phyloP scores from a whole-genome alignment of 805 yeast genomes.

The Kodamaea lidongshanica region DNA sequence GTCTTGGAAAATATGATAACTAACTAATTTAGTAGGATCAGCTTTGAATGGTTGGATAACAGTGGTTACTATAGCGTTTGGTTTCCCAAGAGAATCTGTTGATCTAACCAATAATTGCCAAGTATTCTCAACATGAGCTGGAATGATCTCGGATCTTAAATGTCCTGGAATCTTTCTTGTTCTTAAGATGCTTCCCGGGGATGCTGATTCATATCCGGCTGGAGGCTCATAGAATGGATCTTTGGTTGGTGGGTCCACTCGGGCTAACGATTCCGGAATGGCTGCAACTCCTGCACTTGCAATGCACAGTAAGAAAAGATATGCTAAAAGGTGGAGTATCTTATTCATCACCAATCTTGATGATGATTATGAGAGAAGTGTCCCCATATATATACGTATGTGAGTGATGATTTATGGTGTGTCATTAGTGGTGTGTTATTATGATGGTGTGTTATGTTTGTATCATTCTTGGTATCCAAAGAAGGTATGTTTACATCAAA shows the following conservation, averaged over 20 bases:
- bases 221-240: conserved; percentile 15
- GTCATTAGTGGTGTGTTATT: too few relatives aligned
- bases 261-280: too few relatives aligned
- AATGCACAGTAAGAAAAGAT: too few relatives aligned
- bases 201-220: conserved; percentile 10
- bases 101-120: conserved; percentile 10
- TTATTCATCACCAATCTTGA: neutral
- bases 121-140: conserved; percentile 9
- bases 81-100: conserved; percentile 17
- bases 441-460: too few relatives aligned
- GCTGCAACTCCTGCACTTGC: too few relatives aligned
- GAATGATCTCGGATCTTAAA: conserved; percentile 9
- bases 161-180: conserved; percentile 9
- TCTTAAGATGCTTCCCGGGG: conserved; percentile 11
- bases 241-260: conserved; percentile 8
- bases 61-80: conserved; percentile 20
- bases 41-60: conserved; percentile 23
- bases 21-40: conserved; percentile 16
- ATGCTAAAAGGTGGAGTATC: conserved; percentile 1
- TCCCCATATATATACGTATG: too few relatives aligned
- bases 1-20: conserved; percentile 23
- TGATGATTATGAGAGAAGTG: too few relatives aligned
- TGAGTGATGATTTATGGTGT: too few relatives aligned
- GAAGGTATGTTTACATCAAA: too few relatives aligned
- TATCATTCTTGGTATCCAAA: too few relatives aligned